Conservation (phyloP, 176 grass and related monocot species). For the Ensete glaucum region DNA sequence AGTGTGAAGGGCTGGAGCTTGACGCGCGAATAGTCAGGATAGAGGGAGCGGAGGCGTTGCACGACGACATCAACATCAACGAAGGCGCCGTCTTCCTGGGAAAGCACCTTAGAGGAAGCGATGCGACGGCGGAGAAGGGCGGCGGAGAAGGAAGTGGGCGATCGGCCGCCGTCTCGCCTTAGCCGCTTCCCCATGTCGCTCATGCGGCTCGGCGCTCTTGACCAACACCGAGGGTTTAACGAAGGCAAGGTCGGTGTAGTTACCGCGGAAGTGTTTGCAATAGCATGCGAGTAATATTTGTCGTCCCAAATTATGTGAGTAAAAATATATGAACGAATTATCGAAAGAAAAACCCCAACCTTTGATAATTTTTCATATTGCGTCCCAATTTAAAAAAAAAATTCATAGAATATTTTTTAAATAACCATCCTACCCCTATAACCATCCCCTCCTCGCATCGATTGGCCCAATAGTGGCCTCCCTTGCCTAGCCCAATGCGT, state of each 20-base stretch:
- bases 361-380: too few species aligned
- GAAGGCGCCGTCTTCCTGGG: conserved; percentile 23
- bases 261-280: not conserved
- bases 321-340: too few species aligned
- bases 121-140: conserved; percentile 36
- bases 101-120: not conserved
- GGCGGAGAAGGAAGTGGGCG: not conserved
- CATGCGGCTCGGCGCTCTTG: not conserved
- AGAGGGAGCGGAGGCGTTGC: conserved; percentile 37
- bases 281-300: not conserved
- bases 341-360: too few species aligned
- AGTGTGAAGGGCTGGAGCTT: conserved; percentile 42
- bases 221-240: not conserved
- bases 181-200: not conserved
- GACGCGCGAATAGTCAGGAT: conserved; percentile 36
- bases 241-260: not conserved
- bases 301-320: too few species aligned
- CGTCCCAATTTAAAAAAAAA: too few species aligned
- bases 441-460: too few species aligned
- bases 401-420: too few species aligned
- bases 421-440: too few species aligned
- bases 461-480: too few species aligned
- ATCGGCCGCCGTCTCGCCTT: not conserved
- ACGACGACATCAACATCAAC: conserved; percentile 40
- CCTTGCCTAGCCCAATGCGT: too few species aligned